Evolutionary conservation across 257 asterid genomes (phyloP), one percentile per base, ranked within the genome.

Genomic region (Lycium ferocissimum): DNA sequence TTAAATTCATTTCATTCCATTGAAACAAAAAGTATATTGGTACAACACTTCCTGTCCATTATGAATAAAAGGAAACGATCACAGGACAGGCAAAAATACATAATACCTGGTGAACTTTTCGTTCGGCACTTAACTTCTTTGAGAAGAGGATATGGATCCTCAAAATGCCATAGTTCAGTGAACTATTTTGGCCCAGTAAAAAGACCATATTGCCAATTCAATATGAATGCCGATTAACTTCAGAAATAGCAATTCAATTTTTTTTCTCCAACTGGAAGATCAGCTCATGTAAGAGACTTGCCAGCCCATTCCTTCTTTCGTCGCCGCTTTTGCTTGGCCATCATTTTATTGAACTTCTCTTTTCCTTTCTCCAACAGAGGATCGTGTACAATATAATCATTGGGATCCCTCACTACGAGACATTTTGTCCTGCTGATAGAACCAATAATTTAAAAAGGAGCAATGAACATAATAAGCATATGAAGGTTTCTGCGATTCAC

Each of bases 341-440:
- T 93, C 97, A 95, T 91, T 90, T 83, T 91, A 91, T 96, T 96
- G 91, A 95, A 96, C 89, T 95, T 96, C 95, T 96, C 98, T 84
- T 94, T 96, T 83, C 99, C 99, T 85, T 95, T 93, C 89, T 96
- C 99, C 91, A 92, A 87, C 84, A 96, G 98, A 76, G 99, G 98
- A 87, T 96, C 99, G 59, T 90, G 98, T 85, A 96, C 97, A 67
- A 89, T 91, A 67, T 96, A 96, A 90, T 96, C 99, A 79, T 94
- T 95, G 5, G 97, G 95, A 81, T 96, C 98, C n/a, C 72, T 96
- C 86, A 81, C 95, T 95, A 43, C 97, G 97, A 18, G 98, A 90
- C 99, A 96, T 96, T 37, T 93, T 93, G 87, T 85, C 92, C 98
- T 96, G 96, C 82, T 13, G 65, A 81, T 13, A 71, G 76, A n/a